A percentile compares a stretch with the other conserved stretches of the same genome.
These are phyloP conservation scores for Myriosclerotinia curreyana DNA, from an alignment of 2,329 filamentous ascomycete genomes.

Conservation along the genomic window DNA sequence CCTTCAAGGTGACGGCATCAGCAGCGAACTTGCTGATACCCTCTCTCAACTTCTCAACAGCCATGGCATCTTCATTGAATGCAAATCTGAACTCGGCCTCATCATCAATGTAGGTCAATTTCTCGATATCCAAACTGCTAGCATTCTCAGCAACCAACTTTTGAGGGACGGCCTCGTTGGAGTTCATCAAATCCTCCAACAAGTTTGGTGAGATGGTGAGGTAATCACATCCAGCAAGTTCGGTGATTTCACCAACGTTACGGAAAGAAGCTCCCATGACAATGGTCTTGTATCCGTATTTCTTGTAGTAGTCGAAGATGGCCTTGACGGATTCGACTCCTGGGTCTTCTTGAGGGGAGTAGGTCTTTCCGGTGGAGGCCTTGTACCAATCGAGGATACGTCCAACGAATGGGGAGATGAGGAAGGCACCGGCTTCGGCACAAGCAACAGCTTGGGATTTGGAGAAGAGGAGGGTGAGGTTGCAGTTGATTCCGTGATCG, in stretches of 20 bases:
- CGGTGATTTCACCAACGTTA: constrained; percentile 92
- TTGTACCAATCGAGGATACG: constrained; percentile 99
- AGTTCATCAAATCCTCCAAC: constrained; percentile 91
- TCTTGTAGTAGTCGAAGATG: constrained; percentile 99
- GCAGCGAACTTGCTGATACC: constrained; percentile 99
- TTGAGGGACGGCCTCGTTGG: constrained; percentile 75
- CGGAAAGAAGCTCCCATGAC: constrained; percentile 99
- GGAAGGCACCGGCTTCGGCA: constrained; percentile 91
- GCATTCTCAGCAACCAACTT: constrained; percentile 79
- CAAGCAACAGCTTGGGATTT: constrained; percentile 89
- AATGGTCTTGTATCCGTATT: constrained; percentile 97
- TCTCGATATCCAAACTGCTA: constrained; percentile 68
- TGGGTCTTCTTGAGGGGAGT: constrained; percentile 84
- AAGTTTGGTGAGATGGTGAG: constrained; percentile 97
- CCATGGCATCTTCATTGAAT: constrained; percentile 99
- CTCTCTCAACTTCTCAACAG: constrained; percentile 97
- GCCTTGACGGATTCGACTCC: constrained; percentile 88
- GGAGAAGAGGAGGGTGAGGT: constrained; percentile 99
- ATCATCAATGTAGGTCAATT: constrained; percentile 86
- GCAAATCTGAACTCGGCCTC: constrained; percentile 94
- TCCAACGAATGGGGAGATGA: constrained; percentile 98
- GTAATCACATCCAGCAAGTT: constrained; percentile 98
- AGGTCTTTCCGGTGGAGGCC: constrained; percentile 91
- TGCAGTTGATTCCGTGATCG: constrained; percentile 95
- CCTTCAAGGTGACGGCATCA: constrained; percentile 91